Evolutionary conservation across 345 rosid genomes (phyloP).

Genomic region (Turnera subulata): DNA sequence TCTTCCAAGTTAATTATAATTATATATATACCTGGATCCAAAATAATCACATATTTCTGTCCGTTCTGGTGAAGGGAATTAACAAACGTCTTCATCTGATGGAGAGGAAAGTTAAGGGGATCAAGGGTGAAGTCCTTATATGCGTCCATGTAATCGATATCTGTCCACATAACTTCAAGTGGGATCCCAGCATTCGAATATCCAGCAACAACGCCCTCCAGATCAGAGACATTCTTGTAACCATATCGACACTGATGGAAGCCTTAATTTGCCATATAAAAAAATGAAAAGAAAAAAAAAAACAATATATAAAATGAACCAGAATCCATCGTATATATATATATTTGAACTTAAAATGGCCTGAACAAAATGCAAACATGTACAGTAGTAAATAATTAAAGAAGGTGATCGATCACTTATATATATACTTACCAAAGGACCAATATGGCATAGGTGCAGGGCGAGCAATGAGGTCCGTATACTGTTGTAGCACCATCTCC

Average conservation of each 20-base stretch:
- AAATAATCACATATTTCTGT: conserved; percentile 58
- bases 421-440: conserved; percentile 47
- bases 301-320: no score
- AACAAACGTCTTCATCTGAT: conserved; percentile 42
- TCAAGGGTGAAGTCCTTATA: conserved; percentile 70
- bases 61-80: conserved; percentile 48
- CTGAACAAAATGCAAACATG: neutral
- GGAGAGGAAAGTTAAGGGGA: conserved; percentile 52
- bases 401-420: no score
- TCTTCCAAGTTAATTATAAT: no score
- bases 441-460: conserved; percentile 87
- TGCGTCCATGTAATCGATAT: conserved; percentile 75
- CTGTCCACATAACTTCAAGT: conserved; percentile 80
- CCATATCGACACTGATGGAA: conserved; percentile 75
- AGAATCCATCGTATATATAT: no score
- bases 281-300: no score
- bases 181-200: conserved; percentile 68
- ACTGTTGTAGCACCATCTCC: conserved; percentile 57
- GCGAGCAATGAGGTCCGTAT: conserved; percentile 61
- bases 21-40: conserved; percentile 58
- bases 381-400: neutral
- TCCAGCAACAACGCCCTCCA: conserved; percentile 54
- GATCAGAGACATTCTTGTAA: conserved; percentile 53
- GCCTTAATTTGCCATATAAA: conserved; percentile 37
- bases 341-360: no score